Base-by-base conservation (phyloP, 139 green algal species). In the Chlorella vulgaris region DNA sequence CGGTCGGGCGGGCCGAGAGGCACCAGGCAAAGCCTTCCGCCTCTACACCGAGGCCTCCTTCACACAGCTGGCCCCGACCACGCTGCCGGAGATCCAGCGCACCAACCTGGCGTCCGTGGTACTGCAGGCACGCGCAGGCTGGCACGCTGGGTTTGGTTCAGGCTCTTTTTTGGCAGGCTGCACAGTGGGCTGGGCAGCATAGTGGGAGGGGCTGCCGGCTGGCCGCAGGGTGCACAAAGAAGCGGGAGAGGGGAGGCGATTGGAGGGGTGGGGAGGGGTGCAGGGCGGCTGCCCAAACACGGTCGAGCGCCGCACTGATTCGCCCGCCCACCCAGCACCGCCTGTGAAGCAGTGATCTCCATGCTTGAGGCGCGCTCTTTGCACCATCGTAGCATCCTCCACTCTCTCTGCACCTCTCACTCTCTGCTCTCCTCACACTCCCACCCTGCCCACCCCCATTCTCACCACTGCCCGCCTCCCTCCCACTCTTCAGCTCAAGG, bases 41-140 rank as follows among this genome's bases (percentile, higher is more conserved):
- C 88, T 99, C 69, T 99, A 94, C 91, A 97, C 94, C 0, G 96
- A 98, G 83, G 73, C 76, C 0, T 79, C 89, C n/a, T 98, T 96
- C 76, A 13, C 62, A 3, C 38, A 62, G 43, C 87, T 97, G 83
- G 50, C 81, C 2, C 21, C 84, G 29, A 87, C 88, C 63, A 96
- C 93, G 3, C 77, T 86, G 61, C 95, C 96, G 26, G 95, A 98
- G 89, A 97, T 98, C 61, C 89, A 87, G 74, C 88, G 95, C 4
- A 87, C 88, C 80, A 96, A 96, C 80, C 88, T 98, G 66, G 84
- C 83, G 2, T 78, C 81, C 24, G 89, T 93, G 69, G 89, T 98
- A 78, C 87, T 98, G 89, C 87, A 98, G 36, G 88, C 69, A 26
- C 79, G 70, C 24, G 6, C 38, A 7, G 47, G 13, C 10, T 55